phyloP scores from a whole-genome alignment of 225 moss, liverwort and hornwort genomes.

The Ulota crispa region DNA sequence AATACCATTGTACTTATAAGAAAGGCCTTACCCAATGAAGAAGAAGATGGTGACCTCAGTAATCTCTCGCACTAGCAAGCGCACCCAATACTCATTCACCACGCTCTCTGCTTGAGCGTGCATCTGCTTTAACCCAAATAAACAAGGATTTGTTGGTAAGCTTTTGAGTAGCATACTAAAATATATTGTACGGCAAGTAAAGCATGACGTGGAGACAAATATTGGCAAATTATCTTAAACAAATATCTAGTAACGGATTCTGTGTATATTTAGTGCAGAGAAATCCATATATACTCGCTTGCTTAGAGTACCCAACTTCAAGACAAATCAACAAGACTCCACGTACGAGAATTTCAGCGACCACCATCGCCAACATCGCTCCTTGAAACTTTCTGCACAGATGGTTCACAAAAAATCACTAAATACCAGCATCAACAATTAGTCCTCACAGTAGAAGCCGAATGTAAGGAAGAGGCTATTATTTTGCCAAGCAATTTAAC shows the following conservation, averaged over 20 bases:
- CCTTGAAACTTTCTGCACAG: conserved; percentile 78
- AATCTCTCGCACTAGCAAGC: conserved; percentile 74
- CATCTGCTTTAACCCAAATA: conserved; percentile 49
- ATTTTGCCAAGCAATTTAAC: too few relatives aligned
- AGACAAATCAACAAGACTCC: conserved; percentile 27
- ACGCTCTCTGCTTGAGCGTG: conserved; percentile 69
- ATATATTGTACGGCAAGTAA: too few relatives aligned
- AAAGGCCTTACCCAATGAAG: conserved; percentile 68
- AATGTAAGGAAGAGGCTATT: too few relatives aligned
- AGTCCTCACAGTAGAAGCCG: too few relatives aligned
- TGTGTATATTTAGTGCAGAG: neutral
- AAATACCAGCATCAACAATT: neutral
- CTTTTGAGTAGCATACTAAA: neutral
- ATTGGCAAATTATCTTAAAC: neutral
- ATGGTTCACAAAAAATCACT: neutral
- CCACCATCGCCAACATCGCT: conserved; percentile 74
- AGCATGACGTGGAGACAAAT: neutral
- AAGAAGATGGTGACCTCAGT: conserved; percentile 69
- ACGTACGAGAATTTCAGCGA: conserved; percentile 76
- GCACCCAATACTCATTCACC: conserved; percentile 84
- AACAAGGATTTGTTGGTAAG: neutral
- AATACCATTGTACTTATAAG: neutral
- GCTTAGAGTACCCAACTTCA: conserved; percentile 30
- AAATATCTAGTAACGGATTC: neutral
- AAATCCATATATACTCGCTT: conserved; percentile 6